phyloP scores from a whole-genome alignment of 2,329 filamentous ascomycete genomes.

The Pseudogymnoascus sp. region DNA sequence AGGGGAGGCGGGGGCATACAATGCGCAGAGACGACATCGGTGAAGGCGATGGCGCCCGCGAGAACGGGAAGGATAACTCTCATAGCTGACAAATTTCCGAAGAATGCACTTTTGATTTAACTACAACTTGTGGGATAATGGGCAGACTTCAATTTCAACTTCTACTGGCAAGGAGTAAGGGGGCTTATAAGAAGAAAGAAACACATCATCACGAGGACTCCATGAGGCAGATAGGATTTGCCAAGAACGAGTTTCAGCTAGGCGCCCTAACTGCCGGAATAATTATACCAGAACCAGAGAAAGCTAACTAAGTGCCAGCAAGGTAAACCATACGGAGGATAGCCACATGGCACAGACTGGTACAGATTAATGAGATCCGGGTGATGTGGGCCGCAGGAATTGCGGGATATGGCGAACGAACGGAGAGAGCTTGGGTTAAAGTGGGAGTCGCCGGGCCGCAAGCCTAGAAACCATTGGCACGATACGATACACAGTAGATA shows the following conservation, averaged over 20 bases:
- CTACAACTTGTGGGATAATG: neutral
- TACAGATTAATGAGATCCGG: neutral
- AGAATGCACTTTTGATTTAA: neutral
- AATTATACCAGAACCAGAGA: neutral
- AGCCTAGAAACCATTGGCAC: neutral
- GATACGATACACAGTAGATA: neutral
- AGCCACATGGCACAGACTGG: neutral
- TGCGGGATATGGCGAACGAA: neutral
- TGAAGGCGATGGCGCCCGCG: neutral
- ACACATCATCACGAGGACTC: neutral
- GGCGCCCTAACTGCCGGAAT: neutral
- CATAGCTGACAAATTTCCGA: constrained; percentile 10
- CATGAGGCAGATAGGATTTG: neutral
- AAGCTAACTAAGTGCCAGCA: neutral
- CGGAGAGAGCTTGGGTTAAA: neutral
- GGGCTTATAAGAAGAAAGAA: neutral
- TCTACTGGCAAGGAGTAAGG: constrained; percentile 13
- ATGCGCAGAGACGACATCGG: neutral
- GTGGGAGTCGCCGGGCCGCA: neutral
- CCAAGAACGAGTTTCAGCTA: neutral
- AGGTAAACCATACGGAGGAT: neutral
- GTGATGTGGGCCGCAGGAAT: neutral
- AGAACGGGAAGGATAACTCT: neutral
- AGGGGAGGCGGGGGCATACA: neutral
- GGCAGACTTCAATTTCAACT: neutral